Evolutionary conservation across 1,139 yeast genomes (phyloP).

Genomic region (Magnusiomyces paraingens): DNA sequence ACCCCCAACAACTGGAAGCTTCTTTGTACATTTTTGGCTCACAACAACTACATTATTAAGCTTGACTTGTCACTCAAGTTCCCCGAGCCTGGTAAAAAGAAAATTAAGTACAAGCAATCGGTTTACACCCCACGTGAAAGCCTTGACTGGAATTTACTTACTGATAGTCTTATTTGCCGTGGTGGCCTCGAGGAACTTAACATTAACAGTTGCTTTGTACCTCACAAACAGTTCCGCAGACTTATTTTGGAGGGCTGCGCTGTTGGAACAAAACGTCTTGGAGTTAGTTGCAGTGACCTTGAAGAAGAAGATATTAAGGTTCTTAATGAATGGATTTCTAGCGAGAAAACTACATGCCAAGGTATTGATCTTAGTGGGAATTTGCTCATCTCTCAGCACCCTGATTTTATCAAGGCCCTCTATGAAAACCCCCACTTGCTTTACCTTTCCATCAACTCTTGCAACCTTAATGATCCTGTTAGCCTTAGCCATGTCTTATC

Average conservation of each 20-base stretch:
- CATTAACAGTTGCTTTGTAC: slow-evolving; percentile 69
- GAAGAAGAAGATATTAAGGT: slow-evolving; percentile 48
- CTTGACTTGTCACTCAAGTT: slow-evolving; percentile 41
- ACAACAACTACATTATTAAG: slow-evolving; percentile 52
- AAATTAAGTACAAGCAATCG: slow-evolving; percentile 13
- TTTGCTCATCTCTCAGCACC: slow-evolving; percentile 34
- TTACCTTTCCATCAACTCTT: slow-evolving; percentile 66
- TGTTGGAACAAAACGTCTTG: slow-evolving; percentile 56
- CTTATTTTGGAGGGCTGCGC: slow-evolving; percentile 53
- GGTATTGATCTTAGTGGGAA: slow-evolving; percentile 87
- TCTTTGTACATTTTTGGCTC: slow-evolving; percentile 63
- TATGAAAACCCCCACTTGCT: slow-evolving; percentile 22
- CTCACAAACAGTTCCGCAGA: slow-evolving; percentile 38
- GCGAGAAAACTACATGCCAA: slow-evolving; percentile 49
- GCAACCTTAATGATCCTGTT: slow-evolving; percentile 48
- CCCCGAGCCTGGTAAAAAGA: slow-evolving; percentile 12
- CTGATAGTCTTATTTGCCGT: slow-evolving; percentile 48
- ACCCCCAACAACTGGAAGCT: slow-evolving; percentile 66
- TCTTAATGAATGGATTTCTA: slow-evolving; percentile 57
- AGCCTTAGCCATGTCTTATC: slow-evolving; percentile 49
- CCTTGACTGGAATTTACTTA: slow-evolving; percentile 73
- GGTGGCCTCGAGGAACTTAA: slow-evolving; percentile 81
- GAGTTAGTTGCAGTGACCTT: slow-evolving; percentile 68
- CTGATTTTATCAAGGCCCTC: slow-evolving; percentile 4
- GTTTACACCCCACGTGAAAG: slow-evolving; percentile 45